Evolutionary conservation across 2,329 filamentous ascomycete genomes (phyloP).

Genomic region (Pseudopithomyces chartarum): DNA sequence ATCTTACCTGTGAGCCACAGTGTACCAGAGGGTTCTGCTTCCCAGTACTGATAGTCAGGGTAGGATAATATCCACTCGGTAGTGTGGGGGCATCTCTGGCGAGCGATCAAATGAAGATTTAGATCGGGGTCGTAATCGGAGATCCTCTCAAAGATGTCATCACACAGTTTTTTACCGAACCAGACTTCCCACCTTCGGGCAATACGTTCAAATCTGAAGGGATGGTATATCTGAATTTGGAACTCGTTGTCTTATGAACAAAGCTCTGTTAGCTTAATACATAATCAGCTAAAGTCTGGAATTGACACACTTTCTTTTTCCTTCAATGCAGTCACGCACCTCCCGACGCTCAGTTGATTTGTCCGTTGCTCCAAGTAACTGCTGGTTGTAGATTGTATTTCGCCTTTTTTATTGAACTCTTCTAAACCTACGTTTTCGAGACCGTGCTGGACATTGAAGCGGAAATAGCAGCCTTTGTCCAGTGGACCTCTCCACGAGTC

Average conservation of each 20-base stretch:
- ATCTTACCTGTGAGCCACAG: background rate
- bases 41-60: background rate
- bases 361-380: background rate
- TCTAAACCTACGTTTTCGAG: background rate
- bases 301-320: background rate
- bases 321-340: background rate
- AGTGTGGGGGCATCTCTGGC: background rate
- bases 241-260: background rate
- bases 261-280: background rate
- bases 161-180: background rate
- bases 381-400: background rate
- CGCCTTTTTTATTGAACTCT: background rate
- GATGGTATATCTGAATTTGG: background rate
- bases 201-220: background rate
- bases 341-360: background rate
- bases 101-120: background rate
- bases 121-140: background rate
- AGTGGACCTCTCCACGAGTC: background rate
- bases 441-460: background rate
- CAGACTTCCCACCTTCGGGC: background rate
- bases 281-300: background rate
- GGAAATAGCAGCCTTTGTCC: background rate
- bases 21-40: background rate
- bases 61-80: background rate
- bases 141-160: background rate